phyloP scores from a whole-genome alignment of 2,329 filamentous ascomycete species.

The Alternaria postmessia region DNA sequence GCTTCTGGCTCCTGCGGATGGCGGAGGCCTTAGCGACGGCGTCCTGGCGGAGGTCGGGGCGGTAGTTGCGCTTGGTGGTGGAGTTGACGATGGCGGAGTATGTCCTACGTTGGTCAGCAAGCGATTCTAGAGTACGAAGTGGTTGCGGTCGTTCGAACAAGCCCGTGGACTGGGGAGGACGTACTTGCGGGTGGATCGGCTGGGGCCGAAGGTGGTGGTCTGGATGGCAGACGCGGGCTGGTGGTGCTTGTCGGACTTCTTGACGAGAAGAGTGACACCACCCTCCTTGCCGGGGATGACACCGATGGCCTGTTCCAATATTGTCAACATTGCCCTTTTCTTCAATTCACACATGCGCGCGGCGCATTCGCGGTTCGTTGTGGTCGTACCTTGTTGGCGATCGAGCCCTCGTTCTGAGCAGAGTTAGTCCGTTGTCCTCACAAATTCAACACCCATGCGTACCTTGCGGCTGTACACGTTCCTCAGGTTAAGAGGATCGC shows the following conservation, averaged over 20 bases:
- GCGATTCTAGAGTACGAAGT: background rate
- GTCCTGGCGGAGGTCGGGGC: slow-evolving; percentile 59
- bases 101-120: slow-evolving; percentile 61
- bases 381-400: slow-evolving; percentile 83
- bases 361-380: slow-evolving; percentile 19
- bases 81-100: slow-evolving; percentile 87
- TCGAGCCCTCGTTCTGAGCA: slow-evolving; percentile 83
- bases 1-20: slow-evolving; percentile 79
- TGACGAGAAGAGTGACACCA: slow-evolving; percentile 81
- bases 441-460: slow-evolving; percentile 32
- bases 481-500: slow-evolving; percentile 89
- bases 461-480: slow-evolving; percentile 95
- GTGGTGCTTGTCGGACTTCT: slow-evolving; percentile 77
- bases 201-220: slow-evolving; percentile 73
- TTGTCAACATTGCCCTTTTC: slow-evolving; percentile 14
- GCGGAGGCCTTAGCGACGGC: slow-evolving; percentile 89
- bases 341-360: background rate
- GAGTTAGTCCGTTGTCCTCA: slow-evolving; percentile 33
- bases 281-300: slow-evolving; percentile 78
- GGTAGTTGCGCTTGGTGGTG: slow-evolving; percentile 86
- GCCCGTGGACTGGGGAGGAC: slow-evolving; percentile 46
- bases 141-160: background rate
- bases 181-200: slow-evolving; percentile 82
- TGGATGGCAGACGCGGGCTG: slow-evolving; percentile 74
- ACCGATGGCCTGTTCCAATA: slow-evolving; percentile 74